A percentile compares a stretch with the other conserved stretches of the same genome.
Evolutionary conservation across 495 filamentous ascomycete genomes (phyloP).

Genomic region (Tetracladium setigerum): DNA sequence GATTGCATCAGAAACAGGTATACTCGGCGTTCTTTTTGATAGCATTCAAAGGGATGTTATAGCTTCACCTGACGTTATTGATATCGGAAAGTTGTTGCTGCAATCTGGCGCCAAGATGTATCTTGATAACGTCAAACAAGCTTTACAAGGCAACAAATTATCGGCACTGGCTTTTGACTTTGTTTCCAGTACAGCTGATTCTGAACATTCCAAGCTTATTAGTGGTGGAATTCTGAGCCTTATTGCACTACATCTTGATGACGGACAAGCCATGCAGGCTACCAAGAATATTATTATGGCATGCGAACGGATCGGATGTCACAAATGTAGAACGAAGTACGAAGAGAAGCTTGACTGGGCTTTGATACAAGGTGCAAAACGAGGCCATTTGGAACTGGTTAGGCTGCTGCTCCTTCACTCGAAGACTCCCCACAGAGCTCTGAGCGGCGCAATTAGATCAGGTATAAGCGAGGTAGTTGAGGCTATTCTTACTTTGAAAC

Average conservation of each 20-base stretch:
- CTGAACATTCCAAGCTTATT: not conserved
- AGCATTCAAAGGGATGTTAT: not conserved
- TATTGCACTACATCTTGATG: not conserved
- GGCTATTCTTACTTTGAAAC: not conserved
- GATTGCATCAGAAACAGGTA: not conserved
- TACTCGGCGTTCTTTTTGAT: not conserved
- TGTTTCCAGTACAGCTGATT: not conserved
- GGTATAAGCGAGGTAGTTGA: not conserved
- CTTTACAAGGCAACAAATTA: too few species aligned
- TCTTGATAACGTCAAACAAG: too few species aligned
- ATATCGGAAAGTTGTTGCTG: not conserved
- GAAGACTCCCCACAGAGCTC: not conserved
- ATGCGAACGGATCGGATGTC: not conserved
- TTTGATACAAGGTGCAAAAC: not conserved
- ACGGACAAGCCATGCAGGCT: not conserved
- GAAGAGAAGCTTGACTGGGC: not conserved
- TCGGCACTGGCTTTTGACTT: not conserved
- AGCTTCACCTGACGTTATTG: not conserved
- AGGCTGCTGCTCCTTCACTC: not conserved
- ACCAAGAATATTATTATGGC: not conserved
- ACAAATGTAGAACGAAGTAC: not conserved
- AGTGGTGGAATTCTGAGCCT: not conserved
- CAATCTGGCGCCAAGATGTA: too few species aligned
- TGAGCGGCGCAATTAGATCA: constrained; percentile 3
- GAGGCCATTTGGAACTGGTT: constrained; percentile 4